These are phyloP conservation scores for Teunomyces pallodes DNA, from an alignment of 805 yeast species.

Conservation along the genomic window DNA sequence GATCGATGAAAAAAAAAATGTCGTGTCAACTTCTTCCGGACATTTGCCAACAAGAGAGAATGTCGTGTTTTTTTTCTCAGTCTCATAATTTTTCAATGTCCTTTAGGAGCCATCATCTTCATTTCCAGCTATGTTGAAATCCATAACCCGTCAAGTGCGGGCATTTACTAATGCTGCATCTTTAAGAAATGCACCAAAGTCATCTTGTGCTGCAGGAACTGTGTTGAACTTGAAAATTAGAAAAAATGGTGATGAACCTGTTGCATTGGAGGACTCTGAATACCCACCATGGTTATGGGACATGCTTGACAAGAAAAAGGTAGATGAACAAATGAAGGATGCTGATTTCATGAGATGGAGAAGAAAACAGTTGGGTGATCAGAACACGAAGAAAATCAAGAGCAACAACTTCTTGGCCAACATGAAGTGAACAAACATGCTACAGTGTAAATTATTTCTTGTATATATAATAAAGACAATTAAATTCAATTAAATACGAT, in stretches of 20 bases:
- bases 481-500: neutral
- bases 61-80: neutral
- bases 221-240: constrained; percentile 66
- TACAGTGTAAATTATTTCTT: constrained; percentile 1
- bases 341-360: constrained; percentile 68
- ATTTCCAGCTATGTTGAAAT: neutral
- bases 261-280: constrained; percentile 82
- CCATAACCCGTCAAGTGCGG: constrained; percentile 1
- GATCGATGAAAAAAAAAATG: constrained; percentile 5
- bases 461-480: neutral
- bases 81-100: neutral
- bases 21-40: neutral
- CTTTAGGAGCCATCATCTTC: neutral
- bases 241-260: constrained; percentile 81
- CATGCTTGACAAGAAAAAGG: constrained; percentile 65
- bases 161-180: neutral
- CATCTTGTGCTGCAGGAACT: constrained; percentile 71
- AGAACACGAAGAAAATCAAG: constrained; percentile 69
- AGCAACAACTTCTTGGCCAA: constrained; percentile 72
- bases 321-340: constrained; percentile 51
- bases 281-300: constrained; percentile 97
- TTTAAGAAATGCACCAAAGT: constrained; percentile 18
- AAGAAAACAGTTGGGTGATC: constrained; percentile 60
- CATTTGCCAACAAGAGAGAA: neutral
- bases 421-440: constrained; percentile 27